phyloP scores from a whole-genome alignment of 2,329 filamentous ascomycete genomes.

The Phialemonium atrogriseum region DNA sequence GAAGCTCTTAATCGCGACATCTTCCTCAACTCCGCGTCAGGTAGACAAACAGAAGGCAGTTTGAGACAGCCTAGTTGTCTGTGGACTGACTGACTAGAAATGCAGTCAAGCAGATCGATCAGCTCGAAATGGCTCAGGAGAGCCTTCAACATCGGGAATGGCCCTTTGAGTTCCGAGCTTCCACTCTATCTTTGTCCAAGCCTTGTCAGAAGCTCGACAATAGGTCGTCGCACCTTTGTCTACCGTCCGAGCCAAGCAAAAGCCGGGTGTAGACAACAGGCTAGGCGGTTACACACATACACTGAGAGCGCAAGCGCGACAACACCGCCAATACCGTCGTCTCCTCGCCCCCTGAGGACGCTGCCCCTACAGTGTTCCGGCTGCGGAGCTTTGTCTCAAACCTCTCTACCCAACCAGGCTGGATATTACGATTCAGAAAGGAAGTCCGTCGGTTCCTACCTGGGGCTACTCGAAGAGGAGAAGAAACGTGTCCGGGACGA shows the following conservation, averaged over 20 bases:
- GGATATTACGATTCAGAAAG: conserved; percentile 50
- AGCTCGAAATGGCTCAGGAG: conserved; percentile 14
- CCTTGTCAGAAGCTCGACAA: neutral
- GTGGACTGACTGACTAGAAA: too few relatives aligned
- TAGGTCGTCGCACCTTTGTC: too few relatives aligned
- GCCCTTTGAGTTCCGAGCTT: conserved; percentile 9
- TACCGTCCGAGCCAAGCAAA: too few relatives aligned
- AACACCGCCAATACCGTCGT: neutral
- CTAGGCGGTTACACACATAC: too few relatives aligned
- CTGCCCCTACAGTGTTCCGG: conserved; percentile 54
- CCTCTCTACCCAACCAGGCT: conserved; percentile 36
- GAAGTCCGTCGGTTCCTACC: conserved; percentile 41
- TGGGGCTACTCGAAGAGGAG: conserved; percentile 23
- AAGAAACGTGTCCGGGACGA: conserved; percentile 21
- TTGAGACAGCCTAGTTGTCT: too few relatives aligned
- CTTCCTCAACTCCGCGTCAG: too few relatives aligned
- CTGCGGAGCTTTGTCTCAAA: conserved; percentile 58
- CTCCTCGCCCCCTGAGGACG: conserved; percentile 6
- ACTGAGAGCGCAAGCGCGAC: too few relatives aligned
- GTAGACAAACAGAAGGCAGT: too few relatives aligned
- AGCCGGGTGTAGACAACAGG: too few relatives aligned
- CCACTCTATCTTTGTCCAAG: conserved; percentile 18
- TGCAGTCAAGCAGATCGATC: conserved; percentile 10
- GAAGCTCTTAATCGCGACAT: too few relatives aligned
- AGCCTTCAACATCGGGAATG: conserved; percentile 14